Base-by-base conservation (phyloP, 1,284 basidiomycete species). In the Stygiomarasmius scandens region DNA sequence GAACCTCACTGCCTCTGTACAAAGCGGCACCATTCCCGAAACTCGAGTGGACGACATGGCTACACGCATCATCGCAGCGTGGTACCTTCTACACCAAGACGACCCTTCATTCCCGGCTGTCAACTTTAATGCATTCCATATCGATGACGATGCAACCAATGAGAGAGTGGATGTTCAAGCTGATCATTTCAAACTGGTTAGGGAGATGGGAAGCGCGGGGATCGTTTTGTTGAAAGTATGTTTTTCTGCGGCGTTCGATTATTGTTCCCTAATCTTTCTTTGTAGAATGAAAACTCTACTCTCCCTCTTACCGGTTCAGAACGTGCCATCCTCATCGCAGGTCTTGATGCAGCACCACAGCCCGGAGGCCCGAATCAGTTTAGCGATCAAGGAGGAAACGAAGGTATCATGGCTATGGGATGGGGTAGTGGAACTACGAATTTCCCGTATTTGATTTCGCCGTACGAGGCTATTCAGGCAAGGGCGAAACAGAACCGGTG, bases 201-300 rank as follows among this genome's bases (percentile, higher is more conserved):
- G 90, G 27, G 78, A 89, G 67, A 85, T 95, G 29, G 92, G 89
- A 12, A 83, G 86, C 0, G 87, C 89, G 0, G 89, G 89, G 46
- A 87, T 86, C 1, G 88, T 95, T 9, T 75, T 96, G 25, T 78
- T 96, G 58, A 96, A 96, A n/a, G 82, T 96, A 96, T 69, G 74
- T 73, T 23, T 75, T 80, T 27, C 72, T 73, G 2, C 8, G 14
- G 32, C 32, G 14, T n/a, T n/a, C n/a, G n/a, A n/a, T n/a, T n/a
- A 34, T 8, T 8, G 32, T 34, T 34, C 32, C 32, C 32, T 14
- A 8, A 34, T 34, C 8, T 14, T 8, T 8, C 8, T 34, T 8
- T 14, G 32, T 8, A 34, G 8, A 8, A 8, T 8, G 32, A 14
- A 14, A 34, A 14, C 8, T 14, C 32, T 34, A 80, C 84, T 2